These are phyloP conservation scores for Tetrapyrgos nigripes DNA, from an alignment of 1,284 basidiomycete species.

Conservation along the genomic window DNA sequence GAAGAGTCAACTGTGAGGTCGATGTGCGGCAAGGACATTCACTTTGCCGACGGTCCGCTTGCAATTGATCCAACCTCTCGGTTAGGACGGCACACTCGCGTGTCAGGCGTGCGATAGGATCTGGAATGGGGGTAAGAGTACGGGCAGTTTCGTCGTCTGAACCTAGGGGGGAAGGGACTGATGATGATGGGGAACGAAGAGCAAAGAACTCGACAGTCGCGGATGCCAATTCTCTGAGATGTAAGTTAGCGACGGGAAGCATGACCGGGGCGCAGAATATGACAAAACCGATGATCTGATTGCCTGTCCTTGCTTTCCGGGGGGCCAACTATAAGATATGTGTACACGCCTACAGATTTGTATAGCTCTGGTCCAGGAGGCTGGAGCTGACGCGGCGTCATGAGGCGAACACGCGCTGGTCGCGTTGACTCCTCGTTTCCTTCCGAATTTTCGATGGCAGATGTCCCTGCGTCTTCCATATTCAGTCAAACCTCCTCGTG, in stretches of 20 bases:
- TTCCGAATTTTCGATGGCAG: not conserved
- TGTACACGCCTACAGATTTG: slow-evolving; percentile 6
- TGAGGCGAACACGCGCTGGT: slow-evolving; percentile 18
- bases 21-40: slow-evolving; percentile 43
- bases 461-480: not conserved
- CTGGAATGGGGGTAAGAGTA: slow-evolving; percentile 32
- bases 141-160: slow-evolving; percentile 27
- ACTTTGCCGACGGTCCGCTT: slow-evolving; percentile 42
- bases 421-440: not conserved
- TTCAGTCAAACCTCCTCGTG: not conserved
- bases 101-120: slow-evolving; percentile 44
- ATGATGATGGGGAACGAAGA: slow-evolving; percentile 45
- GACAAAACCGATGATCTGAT: slow-evolving; percentile 39
- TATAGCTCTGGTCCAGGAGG: not conserved
- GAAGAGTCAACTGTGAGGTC: slow-evolving; percentile 37
- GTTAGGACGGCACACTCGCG: slow-evolving; percentile 52
- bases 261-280: slow-evolving; percentile 42
- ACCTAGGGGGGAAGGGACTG: slow-evolving; percentile 21
- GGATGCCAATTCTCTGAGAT: slow-evolving; percentile 63
- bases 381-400: not conserved
- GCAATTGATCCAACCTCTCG: slow-evolving; percentile 55
- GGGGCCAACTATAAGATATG: not conserved
- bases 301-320: slow-evolving; percentile 16
- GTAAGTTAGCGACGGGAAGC: slow-evolving; percentile 56
- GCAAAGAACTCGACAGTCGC: slow-evolving; percentile 67